Evolutionary conservation across 129 eudicot species (phyloP), one percentile per base, ranked within the genome.

Genomic region (Arctium minus): DNA sequence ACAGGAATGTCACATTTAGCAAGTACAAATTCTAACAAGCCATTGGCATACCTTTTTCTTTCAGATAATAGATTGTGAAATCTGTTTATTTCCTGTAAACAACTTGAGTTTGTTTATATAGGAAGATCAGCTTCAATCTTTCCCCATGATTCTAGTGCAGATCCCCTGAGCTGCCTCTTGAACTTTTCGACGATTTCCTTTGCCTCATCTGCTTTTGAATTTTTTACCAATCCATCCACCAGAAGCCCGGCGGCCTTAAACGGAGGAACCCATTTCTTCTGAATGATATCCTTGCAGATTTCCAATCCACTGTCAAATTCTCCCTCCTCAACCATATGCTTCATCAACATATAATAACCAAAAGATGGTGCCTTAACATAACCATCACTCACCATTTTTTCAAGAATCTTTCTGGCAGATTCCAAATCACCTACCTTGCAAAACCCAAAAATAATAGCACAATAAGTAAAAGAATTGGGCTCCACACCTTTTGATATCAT

Each of bases 341-440:
- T 75, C 85, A 86, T 83, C 65, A 89, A 32, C 22, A 83, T 86
- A 73, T 73, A 83, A 74, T 88, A 85, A 78, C 88, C 86, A 81
- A 87, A 87, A 40, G 88, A 84, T 10, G 86, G 80, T 7, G 82
- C 82, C 67, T 73, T 72, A 32, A 77, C 89, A 74, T 68, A 80
- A 6, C 87, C 91, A 80, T 81, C 89, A 42, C 72, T 72, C n/a
- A 70, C 82, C 92, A 89, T 86, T 73, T 75, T 81, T 12, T 89
- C 89, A 81, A 89, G 83, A 84, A 89, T 80, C 69, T 77, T 86
- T 75, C 68, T 84, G 71, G 89, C 92, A 27, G 88, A 84, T 36
- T 73, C 89, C 48, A 89, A 78, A 84, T 89, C 89, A 5, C 92
- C 92, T 68, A 81, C 88, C 85, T 84, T 89, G 81, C 89, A 89